Conservation (phyloP, 257 asterid species). For the Parsonsia alboflavescens region DNA sequence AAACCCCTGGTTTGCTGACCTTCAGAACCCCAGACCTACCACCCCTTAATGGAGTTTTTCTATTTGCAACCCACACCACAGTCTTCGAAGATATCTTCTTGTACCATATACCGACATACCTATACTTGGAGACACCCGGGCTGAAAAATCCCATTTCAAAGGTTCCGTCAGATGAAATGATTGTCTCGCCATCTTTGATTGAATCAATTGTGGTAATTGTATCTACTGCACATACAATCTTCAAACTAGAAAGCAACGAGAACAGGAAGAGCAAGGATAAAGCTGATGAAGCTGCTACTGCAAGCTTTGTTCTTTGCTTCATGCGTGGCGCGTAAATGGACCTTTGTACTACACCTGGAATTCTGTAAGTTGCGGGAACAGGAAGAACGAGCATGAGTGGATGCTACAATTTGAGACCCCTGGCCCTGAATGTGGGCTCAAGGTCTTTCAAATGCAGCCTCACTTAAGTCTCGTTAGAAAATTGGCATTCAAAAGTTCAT, state of each 20-base stretch:
- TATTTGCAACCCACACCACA: slow-evolving; percentile 39
- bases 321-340: neutral
- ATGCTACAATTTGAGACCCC: neutral
- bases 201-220: neutral
- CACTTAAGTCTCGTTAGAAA: neutral
- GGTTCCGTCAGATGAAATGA: slow-evolving; percentile 33
- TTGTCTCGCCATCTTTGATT: slow-evolving; percentile 31
- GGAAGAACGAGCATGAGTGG: neutral
- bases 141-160: slow-evolving; percentile 48
- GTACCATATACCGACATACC: slow-evolving; percentile 47
- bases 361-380: neutral
- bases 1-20: slow-evolving; percentile 20
- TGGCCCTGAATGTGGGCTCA: neutral
- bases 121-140: slow-evolving; percentile 24
- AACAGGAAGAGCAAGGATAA: neutral
- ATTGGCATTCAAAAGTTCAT: no score
- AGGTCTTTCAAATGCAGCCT: neutral
- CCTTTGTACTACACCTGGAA: neutral
- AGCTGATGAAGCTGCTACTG: neutral
- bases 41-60: slow-evolving; percentile 21
- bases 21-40: slow-evolving; percentile 23
- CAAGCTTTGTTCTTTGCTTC: neutral
- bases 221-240: slow-evolving; percentile 6
- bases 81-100: slow-evolving; percentile 21
- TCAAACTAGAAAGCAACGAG: neutral